Base-by-base conservation (phyloP, 1,284 basidiomycete genomes). In the Phenoliferia sp. region DNA sequence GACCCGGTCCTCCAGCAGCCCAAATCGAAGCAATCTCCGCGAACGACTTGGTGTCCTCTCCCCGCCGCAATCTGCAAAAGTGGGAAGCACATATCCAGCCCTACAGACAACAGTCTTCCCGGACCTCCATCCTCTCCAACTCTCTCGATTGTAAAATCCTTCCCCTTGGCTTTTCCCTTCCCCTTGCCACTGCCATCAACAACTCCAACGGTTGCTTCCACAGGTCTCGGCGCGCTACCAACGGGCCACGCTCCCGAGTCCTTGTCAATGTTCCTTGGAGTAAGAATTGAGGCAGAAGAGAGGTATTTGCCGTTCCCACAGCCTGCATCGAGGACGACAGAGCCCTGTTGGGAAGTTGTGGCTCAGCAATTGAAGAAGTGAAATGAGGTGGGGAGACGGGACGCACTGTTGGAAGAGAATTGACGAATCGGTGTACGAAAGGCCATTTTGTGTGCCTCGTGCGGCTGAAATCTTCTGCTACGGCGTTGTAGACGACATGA, bases 271-370 rank as follows among this genome's bases (percentile, higher is more conserved):
- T 62, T 64, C 66, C 22, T 61, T 29, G 52, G 69, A 0, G 64
- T 36, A 39, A 77, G 58, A 12, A 69, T 64, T 56, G 77, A 78
- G 6, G 75, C 66, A 22, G 78, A 66, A 7, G 75, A 76, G 1
- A 99, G 85, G 79, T 98, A 98, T 83, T 98, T 98, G 57, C 96
- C 96, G 74, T 99, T 99, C 0, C 96, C 96, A 26, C 93, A 94
- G 10, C 96, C 96, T 16, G 92, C 88, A 79, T 99, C 96, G 19
- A 97, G 85, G 6, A 96, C 95, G 29, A 98, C 80, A 78, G 86
- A 90, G 29, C 92, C 89, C 10, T 68, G 58, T 36, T 7, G 32
- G 35, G 33, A 55, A 31, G 12, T 17, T 19, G 29, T 35, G 32
- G 28, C 15, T n/a, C n/a, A n/a, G n/a, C n/a, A n/a, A n/a, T n/a